These are phyloP conservation scores for Primulina eburnea DNA, from an alignment of 257 asterid species.

Conservation along the genomic window DNA sequence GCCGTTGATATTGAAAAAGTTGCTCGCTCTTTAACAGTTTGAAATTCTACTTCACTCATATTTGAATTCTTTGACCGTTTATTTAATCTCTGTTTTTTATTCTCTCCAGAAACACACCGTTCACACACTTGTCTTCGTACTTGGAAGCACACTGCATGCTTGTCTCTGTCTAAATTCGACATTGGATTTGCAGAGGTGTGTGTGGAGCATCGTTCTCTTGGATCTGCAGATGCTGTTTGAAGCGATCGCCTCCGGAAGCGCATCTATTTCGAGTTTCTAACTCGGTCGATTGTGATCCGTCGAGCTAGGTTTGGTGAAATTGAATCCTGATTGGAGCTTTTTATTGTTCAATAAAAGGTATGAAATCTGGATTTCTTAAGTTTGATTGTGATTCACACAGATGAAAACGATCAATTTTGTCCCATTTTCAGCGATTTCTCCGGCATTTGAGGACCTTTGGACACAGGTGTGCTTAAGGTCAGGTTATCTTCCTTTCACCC, in stretches of 20 bases:
- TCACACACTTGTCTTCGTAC: slow-evolving; percentile 21
- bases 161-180: slow-evolving; percentile 11
- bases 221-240: slow-evolving; percentile 33
- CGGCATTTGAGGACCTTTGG: neutral
- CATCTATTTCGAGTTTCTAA: slow-evolving; percentile 11
- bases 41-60: slow-evolving; percentile 34
- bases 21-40: slow-evolving; percentile 26
- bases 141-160: slow-evolving; percentile 8
- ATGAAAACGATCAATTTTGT: neutral
- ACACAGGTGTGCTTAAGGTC: neutral
- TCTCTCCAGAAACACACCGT: slow-evolving; percentile 26
- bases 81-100: neutral
- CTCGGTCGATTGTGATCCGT: slow-evolving; percentile 24
- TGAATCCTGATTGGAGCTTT: neutral
- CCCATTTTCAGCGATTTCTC: neutral
- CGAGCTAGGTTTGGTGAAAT: slow-evolving; percentile 35
- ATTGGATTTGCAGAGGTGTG: slow-evolving; percentile 16
- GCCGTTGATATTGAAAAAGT: slow-evolving; percentile 20
- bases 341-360: slow-evolving; percentile 6
- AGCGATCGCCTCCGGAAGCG: slow-evolving; percentile 24
- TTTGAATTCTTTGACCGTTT: slow-evolving; percentile 59
- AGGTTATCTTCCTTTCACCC: neutral
- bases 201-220: neutral
- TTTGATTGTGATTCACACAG: neutral
- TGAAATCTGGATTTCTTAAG: neutral